A percentile compares a stretch with the other conserved stretches of the same genome.
Evolutionary conservation across 2,329 filamentous ascomycete species (phyloP).

Genomic region (Claviceps pusilla): DNA sequence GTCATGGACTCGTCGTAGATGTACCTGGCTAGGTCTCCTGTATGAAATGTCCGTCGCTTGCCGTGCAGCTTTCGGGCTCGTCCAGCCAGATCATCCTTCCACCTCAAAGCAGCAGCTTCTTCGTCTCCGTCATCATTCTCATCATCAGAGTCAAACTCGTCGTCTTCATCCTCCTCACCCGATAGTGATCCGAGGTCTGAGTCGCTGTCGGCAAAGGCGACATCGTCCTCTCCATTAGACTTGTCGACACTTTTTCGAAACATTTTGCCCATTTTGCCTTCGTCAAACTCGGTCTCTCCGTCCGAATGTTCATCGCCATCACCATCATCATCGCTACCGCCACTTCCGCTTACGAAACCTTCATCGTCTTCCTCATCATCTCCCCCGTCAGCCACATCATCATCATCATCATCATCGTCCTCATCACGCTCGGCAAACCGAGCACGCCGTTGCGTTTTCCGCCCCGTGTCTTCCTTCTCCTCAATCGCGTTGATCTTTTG

Average conservation of each 20-base stretch:
- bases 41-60: constrained; percentile 56
- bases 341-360: constrained; percentile 38
- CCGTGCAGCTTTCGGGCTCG: constrained; percentile 59
- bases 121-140: constrained; percentile 41
- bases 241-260: constrained; percentile 39
- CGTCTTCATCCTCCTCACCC: constrained; percentile 28
- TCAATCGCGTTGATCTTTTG: constrained; percentile 46
- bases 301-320: constrained; percentile 26
- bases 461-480: constrained; percentile 39
- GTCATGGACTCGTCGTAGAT: constrained; percentile 77
- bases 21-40: constrained; percentile 67
- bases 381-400: constrained; percentile 24
- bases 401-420: constrained; percentile 33
- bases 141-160: constrained; percentile 25
- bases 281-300: constrained; percentile 41
- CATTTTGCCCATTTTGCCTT: constrained; percentile 44
- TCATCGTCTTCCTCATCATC: constrained; percentile 21
- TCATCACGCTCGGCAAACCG: constrained; percentile 46
- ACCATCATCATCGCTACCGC: constrained; percentile 30
- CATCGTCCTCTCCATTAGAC: constrained; percentile 47
- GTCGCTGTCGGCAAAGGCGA: constrained; percentile 91
- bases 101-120: constrained; percentile 58
- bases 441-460: constrained; percentile 43
- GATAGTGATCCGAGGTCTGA: constrained; percentile 89
- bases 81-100: constrained; percentile 77